These are phyloP conservation scores for Orbilia ellipsospora DNA, from an alignment of 2,329 filamentous ascomycete species.

Conservation along the genomic window DNA sequence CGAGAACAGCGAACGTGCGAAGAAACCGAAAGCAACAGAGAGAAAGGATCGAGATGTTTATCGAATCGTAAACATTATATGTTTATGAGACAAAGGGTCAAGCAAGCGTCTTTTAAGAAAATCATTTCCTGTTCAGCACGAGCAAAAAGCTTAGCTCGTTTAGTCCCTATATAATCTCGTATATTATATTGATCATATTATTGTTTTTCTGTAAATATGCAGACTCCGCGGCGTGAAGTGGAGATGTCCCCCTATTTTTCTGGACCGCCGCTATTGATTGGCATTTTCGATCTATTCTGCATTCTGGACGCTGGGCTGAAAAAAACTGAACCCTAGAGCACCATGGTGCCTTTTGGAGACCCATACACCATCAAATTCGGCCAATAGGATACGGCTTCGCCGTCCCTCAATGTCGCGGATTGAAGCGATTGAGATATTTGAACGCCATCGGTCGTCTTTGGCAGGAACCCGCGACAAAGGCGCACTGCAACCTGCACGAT, in stretches of 20 bases:
- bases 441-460: slow-evolving; percentile 13
- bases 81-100: slow-evolving; percentile 31
- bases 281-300: no score
- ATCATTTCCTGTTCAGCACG: slow-evolving; percentile 29
- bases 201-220: not conserved
- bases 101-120: slow-evolving; percentile 35
- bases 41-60: no score
- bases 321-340: not conserved
- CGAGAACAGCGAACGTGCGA: slow-evolving; percentile 8
- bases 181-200: not conserved
- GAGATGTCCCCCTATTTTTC: slow-evolving; percentile 45
- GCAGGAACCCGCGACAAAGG: slow-evolving; percentile 9
- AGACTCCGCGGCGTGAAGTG: not conserved
- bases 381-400: slow-evolving; percentile 28
- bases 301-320: slow-evolving; percentile 31
- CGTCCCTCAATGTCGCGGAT: no score
- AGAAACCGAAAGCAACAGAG: no score
- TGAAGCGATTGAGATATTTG: no score
- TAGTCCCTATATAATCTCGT: not conserved
- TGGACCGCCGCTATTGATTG: not conserved
- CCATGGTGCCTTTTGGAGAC: slow-evolving; percentile 1
- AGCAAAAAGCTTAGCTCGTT: slow-evolving; percentile 33
- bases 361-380: not conserved
- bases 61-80: slow-evolving; percentile 11
- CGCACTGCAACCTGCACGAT: slow-evolving; percentile 31